phyloP scores from a whole-genome alignment of 257 asterid genomes.

The Fraxinus americana region DNA sequence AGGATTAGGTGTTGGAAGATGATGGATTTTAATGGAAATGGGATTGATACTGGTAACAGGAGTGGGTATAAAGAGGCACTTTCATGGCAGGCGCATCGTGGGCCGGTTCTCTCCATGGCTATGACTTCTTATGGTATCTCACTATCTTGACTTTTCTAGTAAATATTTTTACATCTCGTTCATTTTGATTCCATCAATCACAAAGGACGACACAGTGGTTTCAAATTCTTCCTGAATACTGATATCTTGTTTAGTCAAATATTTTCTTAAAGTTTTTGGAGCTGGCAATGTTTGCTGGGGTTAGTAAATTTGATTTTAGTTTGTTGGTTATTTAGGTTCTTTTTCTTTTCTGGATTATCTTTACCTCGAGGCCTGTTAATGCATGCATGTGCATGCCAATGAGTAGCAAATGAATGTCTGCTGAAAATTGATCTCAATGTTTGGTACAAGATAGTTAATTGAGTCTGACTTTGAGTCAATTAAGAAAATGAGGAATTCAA shows the following conservation, averaged over 20 bases:
- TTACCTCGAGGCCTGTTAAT: background rate
- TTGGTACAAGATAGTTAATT: background rate
- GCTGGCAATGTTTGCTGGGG: background rate
- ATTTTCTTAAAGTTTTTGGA: background rate
- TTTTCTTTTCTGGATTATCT: background rate
- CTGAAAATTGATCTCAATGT: background rate
- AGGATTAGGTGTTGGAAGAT: constrained; percentile 83
- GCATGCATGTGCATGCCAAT: background rate
- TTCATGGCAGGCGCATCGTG: constrained; percentile 92
- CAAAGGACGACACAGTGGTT: background rate
- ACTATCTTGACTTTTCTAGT: constrained; percentile 12
- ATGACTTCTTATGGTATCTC: constrained; percentile 70
- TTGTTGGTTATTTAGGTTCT: background rate
- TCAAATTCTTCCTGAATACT: background rate
- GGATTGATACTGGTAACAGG: constrained; percentile 26
- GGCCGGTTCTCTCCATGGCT: constrained; percentile 84
- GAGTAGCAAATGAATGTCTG: background rate
- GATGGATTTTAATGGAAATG: constrained; percentile 43
- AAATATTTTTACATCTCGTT: constrained; percentile 13
- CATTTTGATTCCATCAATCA: background rate
- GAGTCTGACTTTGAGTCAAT: background rate
- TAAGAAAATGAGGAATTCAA: background rate
- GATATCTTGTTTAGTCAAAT: background rate
- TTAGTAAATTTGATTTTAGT: background rate
- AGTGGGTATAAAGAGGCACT: constrained; percentile 58